Base-by-base conservation (phyloP, 2,329 filamentous ascomycete genomes). In the Colletotrichum lentis region DNA sequence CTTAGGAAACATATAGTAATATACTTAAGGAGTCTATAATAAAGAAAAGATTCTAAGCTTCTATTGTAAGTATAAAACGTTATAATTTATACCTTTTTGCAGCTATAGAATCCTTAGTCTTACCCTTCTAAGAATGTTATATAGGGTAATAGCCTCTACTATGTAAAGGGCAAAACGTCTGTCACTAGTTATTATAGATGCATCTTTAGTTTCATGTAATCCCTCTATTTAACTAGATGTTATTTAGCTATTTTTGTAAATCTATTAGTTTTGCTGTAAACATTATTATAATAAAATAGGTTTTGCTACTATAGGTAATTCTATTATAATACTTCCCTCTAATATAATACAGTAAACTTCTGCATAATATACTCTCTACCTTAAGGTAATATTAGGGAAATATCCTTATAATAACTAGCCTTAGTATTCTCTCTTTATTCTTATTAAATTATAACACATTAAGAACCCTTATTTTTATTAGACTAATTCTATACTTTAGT, bases 401-500 rank as follows among this genome's bases (percentile, higher is more conserved):
- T 20, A 63, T 49, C 49, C 14, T 10, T 24, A 8, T 4, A 1
- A 63, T 47, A 1, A 56, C 43, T 0, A 2, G 49, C 49, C 43
- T 22, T 49, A 2, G 43, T 4, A 3, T 49, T 1, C 14, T 27
- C 14, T 56, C 11, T 27, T 49, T 63, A 1, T 18, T 22, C 2
- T 43, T 63, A 4, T 49, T 49, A 4, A 49, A 24, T 7, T 2
- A 7, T 12, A 63, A 3, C 10, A 63, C 22, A 4, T 31, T 47
- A 1, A 63, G n/a, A 16, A 63, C 44, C 5, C 35, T 43, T 1
- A 3, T 43, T 18, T 50, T 63, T 1, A 2, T 62, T 7, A 62
- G 43, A 56, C 50, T 62, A 2, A 62, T 41, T 3, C 43, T 2
- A 5, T 55, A 1, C 31, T 62, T 62, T 12, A 62, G n/a, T 11